Conservation (phyloP, 164 flowering plant species). For the Stephania japonica region DNA sequence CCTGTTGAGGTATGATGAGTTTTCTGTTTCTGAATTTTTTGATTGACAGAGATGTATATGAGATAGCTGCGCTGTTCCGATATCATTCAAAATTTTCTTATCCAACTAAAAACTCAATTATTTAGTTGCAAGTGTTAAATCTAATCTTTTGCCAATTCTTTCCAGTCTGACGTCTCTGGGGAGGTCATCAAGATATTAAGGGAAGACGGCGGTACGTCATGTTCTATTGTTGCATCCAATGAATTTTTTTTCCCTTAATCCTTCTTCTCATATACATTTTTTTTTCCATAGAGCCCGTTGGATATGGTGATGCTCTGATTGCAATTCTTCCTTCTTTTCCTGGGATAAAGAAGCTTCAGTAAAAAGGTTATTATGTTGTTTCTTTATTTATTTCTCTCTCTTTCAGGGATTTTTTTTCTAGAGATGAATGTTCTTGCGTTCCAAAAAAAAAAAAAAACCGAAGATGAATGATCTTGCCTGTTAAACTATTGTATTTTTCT, state of each 20-base stretch:
- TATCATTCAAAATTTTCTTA: not conserved
- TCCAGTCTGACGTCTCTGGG: constrained; percentile 63
- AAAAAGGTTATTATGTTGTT: constrained; percentile 1
- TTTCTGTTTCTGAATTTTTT: constrained; percentile 3
- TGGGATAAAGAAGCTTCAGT: constrained; percentile 77
- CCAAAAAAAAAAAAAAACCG: not conserved
- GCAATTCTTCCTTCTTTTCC: constrained; percentile 76
- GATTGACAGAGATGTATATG: not conserved
- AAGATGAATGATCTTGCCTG: not conserved
- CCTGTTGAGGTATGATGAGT: constrained; percentile 55
- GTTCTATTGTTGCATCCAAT: not conserved
- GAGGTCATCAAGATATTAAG: constrained; percentile 62
- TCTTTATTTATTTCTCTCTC: constrained; percentile 2
- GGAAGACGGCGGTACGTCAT: constrained; percentile 69
- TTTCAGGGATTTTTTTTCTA: not conserved
- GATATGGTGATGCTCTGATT: constrained; percentile 78
- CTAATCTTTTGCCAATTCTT: constrained; percentile 1
- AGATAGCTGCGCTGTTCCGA: not conserved
- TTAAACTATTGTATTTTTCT: too few species aligned
- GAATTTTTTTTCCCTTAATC: not conserved
- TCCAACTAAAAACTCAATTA: not conserved
- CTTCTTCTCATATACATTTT: not conserved
- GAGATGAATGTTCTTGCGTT: too few species aligned
- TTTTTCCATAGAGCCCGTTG: constrained; percentile 61
- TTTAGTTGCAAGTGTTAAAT: not conserved